These are phyloP conservation scores for Monilinia vaccinii-corymbosi DNA, from an alignment of 2,329 filamentous ascomycete species.

Conservation along the genomic window DNA sequence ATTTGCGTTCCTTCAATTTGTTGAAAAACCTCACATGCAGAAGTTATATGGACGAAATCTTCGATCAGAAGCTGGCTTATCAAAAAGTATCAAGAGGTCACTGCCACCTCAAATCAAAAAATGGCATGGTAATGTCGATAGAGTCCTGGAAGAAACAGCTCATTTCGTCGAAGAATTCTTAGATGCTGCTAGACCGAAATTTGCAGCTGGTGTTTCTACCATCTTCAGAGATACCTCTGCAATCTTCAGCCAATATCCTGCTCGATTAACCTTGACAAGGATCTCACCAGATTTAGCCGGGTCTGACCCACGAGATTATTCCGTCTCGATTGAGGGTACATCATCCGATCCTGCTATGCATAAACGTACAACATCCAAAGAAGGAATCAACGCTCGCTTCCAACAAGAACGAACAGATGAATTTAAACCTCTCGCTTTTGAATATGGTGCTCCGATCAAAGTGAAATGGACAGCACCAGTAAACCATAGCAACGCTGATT, in stretches of 20 bases:
- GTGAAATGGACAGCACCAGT: constrained; percentile 85
- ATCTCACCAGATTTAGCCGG: constrained; percentile 74
- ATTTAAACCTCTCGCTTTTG: constrained; percentile 67
- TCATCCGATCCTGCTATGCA: constrained; percentile 38
- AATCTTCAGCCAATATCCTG: constrained; percentile 82
- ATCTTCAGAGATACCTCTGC: constrained; percentile 83
- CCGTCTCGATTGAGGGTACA: constrained; percentile 62
- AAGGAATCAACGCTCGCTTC: constrained; percentile 60
- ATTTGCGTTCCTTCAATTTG: constrained; percentile 79
- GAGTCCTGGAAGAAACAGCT: constrained; percentile 73
- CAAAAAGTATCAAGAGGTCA: constrained; percentile 81
- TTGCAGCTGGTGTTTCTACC: constrained; percentile 76
- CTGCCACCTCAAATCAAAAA: constrained; percentile 75
- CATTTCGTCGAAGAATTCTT: constrained; percentile 89
- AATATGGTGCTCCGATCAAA: constrained; percentile 83
- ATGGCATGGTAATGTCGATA: constrained; percentile 80
- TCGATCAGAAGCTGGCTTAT: constrained; percentile 79
- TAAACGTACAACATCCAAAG: constrained; percentile 62
- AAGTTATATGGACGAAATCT: constrained; percentile 86
- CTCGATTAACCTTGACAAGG: constrained; percentile 72
- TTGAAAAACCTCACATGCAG: constrained; percentile 96
- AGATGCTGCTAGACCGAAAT: constrained; percentile 73
- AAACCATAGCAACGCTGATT: constrained; percentile 84
- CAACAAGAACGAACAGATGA: constrained; percentile 51
- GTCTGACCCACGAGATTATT: constrained; percentile 71